Base-by-base conservation (phyloP, 2,329 filamentous ascomycete species). In the Podosphaera aphanis region DNA sequence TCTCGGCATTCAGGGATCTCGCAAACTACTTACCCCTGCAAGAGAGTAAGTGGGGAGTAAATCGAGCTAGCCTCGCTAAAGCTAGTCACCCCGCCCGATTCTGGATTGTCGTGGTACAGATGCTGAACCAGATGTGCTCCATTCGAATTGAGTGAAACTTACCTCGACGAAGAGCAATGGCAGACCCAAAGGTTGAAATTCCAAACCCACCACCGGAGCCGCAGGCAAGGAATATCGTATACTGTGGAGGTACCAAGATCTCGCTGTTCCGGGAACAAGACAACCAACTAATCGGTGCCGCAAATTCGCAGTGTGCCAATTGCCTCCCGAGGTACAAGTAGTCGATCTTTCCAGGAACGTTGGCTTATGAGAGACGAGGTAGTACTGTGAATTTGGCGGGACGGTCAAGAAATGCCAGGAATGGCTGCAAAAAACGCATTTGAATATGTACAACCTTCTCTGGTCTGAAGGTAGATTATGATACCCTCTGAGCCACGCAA, bases 301-400 rank as follows among this genome's bases (percentile, higher is more conserved):
- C 25, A 11, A 29, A 29, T 33, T 13, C 23, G 10, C 53, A 79
- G 74, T 78, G 43, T 79, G 74, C 63, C 71, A 71, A 49, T 63
- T 79, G 47, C 74, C 74, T 31, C 74, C 74, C 46, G 74, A 79
- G 70, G 74, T 77, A 68, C 44, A 54, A 40, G 3, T 31, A 20
- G 25, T 31, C 31, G 13, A 20, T 23, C 2, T 21, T 40, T 6
- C 25, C 5, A 11, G 25, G 11, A 11, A 27, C n/a, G n/a, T 13
- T 19, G 23, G 8, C 36, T 39, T 40, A 46, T 15, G 19, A 38
- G 15, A 20, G 51, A 48, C 50, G 47, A 57, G 63, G 54, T 65
- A 95, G 90, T 98, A 94, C 67, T 98, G 90, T 69, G 90, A 98
- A 66, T 95, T 94, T 64, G 90, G 90, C 59, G 88, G 86, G 52